Evolutionary conservation across 139 green algal species (phyloP).

Genomic region (Closterium sp.): DNA sequence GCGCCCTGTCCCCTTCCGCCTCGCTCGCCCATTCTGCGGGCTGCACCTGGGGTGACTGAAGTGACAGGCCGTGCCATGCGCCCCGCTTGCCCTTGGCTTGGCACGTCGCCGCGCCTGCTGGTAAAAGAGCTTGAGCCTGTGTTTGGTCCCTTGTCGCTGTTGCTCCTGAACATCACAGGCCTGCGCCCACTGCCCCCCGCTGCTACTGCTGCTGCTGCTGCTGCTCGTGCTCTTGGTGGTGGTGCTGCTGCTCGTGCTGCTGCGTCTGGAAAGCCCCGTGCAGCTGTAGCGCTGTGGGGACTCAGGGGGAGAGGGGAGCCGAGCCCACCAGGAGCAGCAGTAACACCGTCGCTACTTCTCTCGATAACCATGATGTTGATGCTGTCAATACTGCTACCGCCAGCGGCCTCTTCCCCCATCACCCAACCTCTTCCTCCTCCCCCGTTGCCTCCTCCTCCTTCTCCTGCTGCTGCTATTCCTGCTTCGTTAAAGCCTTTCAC

Average conservation of each 20-base stretch:
- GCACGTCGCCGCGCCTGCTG: background rate
- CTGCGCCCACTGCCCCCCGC: background rate
- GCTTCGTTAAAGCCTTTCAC: background rate
- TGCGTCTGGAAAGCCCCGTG: background rate
- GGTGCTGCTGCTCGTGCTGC: background rate
- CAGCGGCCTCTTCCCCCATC: background rate
- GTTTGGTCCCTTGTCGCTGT: background rate
- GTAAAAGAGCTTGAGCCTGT: background rate
- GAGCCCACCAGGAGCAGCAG: background rate
- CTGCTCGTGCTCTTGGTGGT: background rate
- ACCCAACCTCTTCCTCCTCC: background rate
- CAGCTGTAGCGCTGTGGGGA: background rate
- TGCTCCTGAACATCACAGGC: background rate
- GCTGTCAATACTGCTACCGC: background rate
- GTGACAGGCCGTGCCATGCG: background rate
- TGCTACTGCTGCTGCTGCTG: background rate
- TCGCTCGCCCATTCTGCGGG: background rate
- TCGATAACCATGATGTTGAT: background rate
- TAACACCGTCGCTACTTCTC: background rate
- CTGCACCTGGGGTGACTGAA: background rate
- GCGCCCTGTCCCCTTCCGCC: background rate
- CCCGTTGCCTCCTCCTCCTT: background rate
- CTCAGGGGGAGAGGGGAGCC: background rate
- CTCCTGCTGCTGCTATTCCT: background rate
- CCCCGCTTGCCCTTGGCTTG: background rate